phyloP scores from a whole-genome alignment of 164 flowering plant species.

The Chimonanthus salicifolius region DNA sequence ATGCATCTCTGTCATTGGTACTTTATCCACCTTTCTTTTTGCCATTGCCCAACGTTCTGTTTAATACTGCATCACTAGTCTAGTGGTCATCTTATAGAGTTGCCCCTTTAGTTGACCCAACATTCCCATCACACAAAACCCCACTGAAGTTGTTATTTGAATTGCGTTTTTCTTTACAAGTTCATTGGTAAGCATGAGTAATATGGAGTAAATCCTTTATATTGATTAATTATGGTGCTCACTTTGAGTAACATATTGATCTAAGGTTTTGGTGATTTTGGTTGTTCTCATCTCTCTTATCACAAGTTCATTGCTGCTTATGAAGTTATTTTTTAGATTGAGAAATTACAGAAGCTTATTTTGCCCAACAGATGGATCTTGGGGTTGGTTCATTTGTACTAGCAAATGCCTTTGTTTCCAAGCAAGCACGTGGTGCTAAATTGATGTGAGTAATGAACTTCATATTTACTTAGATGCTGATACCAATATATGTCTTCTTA shows the following conservation, averaged over 20 bases:
- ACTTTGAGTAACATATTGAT: no score
- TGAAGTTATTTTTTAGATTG: background rate
- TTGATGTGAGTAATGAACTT: constrained; percentile 42
- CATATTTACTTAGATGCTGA: background rate
- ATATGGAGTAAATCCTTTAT: background rate
- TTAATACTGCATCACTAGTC: no score
- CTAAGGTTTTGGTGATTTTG: background rate
- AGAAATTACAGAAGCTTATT: background rate
- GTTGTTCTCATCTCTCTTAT: no score
- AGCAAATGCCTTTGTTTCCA: constrained; percentile 81
- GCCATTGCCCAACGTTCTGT: no score
- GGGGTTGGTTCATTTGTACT: constrained; percentile 93
- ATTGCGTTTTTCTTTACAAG: background rate
- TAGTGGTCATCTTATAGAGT: no score
- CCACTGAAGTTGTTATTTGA: background rate
- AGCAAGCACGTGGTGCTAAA: constrained; percentile 64
- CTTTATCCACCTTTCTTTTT: no score
- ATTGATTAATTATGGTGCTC: background rate
- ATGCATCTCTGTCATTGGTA: no score
- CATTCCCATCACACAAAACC: no score
- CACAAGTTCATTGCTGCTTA: no score
- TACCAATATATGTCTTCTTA: background rate
- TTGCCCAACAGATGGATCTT: constrained; percentile 72
- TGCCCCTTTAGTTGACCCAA: no score
- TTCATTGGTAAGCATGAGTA: background rate